Evolutionary conservation across 768 basidiomycete species (phyloP), one percentile per base, ranked within the genome.

Genomic region (Crepidotus variabilis): DNA sequence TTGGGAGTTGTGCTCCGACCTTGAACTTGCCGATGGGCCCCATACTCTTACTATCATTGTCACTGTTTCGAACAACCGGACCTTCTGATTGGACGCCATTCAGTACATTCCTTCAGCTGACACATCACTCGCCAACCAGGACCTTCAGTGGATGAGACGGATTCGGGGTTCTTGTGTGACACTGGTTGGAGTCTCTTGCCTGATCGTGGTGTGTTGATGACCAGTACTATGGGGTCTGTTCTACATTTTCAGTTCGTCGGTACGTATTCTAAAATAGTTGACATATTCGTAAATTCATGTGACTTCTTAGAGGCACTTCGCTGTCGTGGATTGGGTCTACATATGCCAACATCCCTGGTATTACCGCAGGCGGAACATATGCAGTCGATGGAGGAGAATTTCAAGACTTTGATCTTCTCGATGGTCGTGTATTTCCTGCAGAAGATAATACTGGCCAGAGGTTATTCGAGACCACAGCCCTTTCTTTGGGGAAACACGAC

Each of bases 1-100:
- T 36, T 58, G 60, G 57, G 9, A 22, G 11, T 46, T 60, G 22
- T 60, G 59, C 36, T 43, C 39, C 39, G 18, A 43, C 5, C 18
- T 20, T 16, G 18, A 43, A 2, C 39, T 43, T 5, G 39, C 18
- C 39, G 39, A 43, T 43, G 39, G 39, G 2, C 18, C 18, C 3
- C 39, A 43, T 11, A 43, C 39, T 16, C 11, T 43, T 2, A 16
- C 39, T 2, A 20, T 43, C 11, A 43, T 5, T 43, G 39, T 43
- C 5, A 43, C 39, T 16, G 39, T 43, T 43, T 16, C 14, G 39
- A 3, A 20, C 18, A 43, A 43, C 39, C 39, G 13, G 11, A 43
- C 39, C 13, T 43, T 43, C 39, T 43, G 39, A 11, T 43, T 43
- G 13, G 39, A 43, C 39, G 2, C 14, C 5, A 20, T 43, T 20